Evolutionary conservation across 2,329 filamentous ascomycete species (phyloP), one percentile per base, ranked within the genome.

Genomic region (Fusarium tupiense): DNA sequence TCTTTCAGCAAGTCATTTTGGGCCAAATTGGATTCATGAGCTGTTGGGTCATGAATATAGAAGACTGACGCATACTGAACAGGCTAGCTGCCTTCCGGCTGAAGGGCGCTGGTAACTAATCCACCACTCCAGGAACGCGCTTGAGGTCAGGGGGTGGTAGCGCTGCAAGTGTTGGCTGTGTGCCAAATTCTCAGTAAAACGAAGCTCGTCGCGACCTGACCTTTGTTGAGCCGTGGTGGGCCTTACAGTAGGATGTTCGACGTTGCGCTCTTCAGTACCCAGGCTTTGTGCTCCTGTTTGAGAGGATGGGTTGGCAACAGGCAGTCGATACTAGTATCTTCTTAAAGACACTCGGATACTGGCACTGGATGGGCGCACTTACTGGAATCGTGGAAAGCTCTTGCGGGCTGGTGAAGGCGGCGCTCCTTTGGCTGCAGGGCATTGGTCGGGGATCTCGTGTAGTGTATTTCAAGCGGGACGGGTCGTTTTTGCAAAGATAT

Each of bases 1-100:
- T 8, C 5, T 29, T 29, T 16, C 3, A 0, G 16, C 6, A 29
- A 10, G 5, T 14, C 2, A 4, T 13, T 10, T 29, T 8, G 14
- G 24, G 12, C 4, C 2, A 1, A 8, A 24, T 29, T 26, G 8
- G 31, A 14, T 11, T 37, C 22, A 7, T 16, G 31, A 19, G 29
- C 8, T 31, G 31, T 11, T 11, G 17, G 3, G 3, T 11, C 3
- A 13, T n/a, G n/a, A n/a, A n/a, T n/a, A n/a, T n/a, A 10, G 17
- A 31, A 20, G 16, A 29, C 29, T 12, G 22, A 6, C 19, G 17
- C 3, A 14, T 33, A 12, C 12, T 3, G 38, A 17, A 33, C 10
- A 24, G 5, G n/a, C 5, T 22, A 14, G 40, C 19, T n/a, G n/a
- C 6, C 52, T 22, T 46, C 10, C 9, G 14, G 10, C 4, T 26